phyloP scores from a whole-genome alignment of 108 stramenopile genomes.

The Epipyxis sp. region DNA sequence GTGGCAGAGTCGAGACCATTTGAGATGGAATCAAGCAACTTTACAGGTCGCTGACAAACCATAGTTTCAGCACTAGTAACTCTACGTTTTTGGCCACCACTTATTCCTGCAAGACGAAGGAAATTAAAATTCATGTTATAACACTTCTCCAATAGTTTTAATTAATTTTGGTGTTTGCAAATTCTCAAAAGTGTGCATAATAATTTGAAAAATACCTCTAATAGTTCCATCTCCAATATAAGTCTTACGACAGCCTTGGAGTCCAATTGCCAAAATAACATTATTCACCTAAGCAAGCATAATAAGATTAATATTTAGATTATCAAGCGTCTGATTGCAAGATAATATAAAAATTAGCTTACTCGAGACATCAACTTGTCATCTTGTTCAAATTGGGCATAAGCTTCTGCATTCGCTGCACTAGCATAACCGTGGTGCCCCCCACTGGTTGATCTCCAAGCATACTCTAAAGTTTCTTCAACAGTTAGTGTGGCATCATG shows the following conservation, averaged over 20 bases:
- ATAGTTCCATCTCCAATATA: conserved; percentile 61
- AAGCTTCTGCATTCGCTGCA: background rate
- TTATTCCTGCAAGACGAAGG: no score
- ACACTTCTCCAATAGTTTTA: no score
- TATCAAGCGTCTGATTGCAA: conserved; percentile 3
- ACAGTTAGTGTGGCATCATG: conserved; percentile 69
- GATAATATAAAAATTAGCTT: no score
- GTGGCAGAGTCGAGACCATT: conserved; percentile 76
- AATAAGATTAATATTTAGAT: no score
- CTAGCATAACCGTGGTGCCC: conserved; percentile 24
- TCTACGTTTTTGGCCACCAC: conserved; percentile 78
- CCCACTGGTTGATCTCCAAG: conserved; percentile 63
- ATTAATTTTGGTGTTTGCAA: no score
- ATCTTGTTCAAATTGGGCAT: background rate
- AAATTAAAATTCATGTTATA: no score
- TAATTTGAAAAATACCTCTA: no score
- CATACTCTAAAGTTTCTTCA: conserved; percentile 70
- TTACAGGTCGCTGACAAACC: conserved; percentile 37
- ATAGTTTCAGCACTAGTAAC: conserved; percentile 79
- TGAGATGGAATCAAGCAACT: conserved; percentile 64
- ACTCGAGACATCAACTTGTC: no score
- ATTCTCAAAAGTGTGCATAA: no score
- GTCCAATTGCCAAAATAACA: conserved; percentile 56
- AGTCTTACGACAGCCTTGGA: conserved; percentile 45
- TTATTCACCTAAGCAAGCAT: conserved; percentile 34